These are phyloP conservation scores for Colletotrichum filicis DNA, from an alignment of 2,329 filamentous ascomycete genomes.

Conservation along the genomic window DNA sequence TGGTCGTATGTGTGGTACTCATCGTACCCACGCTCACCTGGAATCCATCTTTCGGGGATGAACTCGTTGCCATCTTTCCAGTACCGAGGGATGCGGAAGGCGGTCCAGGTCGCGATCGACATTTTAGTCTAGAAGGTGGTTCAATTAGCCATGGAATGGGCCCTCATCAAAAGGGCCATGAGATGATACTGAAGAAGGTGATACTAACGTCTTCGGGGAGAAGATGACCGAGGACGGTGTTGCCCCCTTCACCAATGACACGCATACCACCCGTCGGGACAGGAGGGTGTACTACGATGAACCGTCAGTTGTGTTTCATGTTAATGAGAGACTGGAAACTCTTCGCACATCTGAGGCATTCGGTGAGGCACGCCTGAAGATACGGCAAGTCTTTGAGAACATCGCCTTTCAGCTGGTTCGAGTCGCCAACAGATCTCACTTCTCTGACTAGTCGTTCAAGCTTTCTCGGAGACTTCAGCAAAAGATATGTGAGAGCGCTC, in stretches of 20 bases:
- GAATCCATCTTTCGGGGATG: conserved; percentile 53
- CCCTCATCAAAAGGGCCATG: no score
- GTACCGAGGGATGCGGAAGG: conserved; percentile 36
- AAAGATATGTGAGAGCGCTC: conserved; percentile 39
- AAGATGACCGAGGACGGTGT: conserved; percentile 41
- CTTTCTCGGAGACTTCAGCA: conserved; percentile 43
- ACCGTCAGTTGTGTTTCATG: not conserved
- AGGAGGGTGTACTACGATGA: conserved; percentile 50
- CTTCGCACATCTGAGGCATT: conserved; percentile 45
- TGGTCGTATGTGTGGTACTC: conserved; percentile 35
- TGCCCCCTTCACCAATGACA: conserved; percentile 44
- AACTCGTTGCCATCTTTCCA: conserved; percentile 57
- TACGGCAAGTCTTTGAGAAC: conserved; percentile 40
- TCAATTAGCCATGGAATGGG: not conserved
- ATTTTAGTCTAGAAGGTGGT: conserved; percentile 35
- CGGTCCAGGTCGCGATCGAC: conserved; percentile 49
- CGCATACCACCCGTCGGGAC: conserved; percentile 39
- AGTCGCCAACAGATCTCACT: conserved; percentile 46
- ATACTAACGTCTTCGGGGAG: conserved; percentile 44
- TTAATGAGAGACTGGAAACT: not conserved
- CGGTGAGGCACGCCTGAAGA: conserved; percentile 52
- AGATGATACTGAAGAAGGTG: not conserved
- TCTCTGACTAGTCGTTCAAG: conserved; percentile 48
- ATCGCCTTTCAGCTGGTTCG: conserved; percentile 48
- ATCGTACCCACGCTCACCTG: conserved; percentile 36